A percentile compares a stretch with the other conserved stretches of the same genome.
Conservation (phyloP, 176 grass and related monocot genomes). For the Tillandsia fasciculata region DNA sequence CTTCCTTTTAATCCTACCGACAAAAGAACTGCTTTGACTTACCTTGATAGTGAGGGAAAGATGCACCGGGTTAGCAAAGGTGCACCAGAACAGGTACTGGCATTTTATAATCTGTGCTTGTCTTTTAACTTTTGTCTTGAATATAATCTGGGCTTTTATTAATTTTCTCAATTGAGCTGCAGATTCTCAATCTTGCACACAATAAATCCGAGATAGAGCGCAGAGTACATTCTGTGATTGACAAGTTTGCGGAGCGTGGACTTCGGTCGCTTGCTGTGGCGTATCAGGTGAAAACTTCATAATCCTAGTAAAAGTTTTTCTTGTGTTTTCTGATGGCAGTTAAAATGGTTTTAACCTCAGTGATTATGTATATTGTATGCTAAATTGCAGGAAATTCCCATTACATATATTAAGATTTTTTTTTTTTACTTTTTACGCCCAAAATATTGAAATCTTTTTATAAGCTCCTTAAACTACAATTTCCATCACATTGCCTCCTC, state of each 20-base stretch:
- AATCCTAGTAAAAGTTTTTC: neutral
- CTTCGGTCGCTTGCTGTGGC: constrained; percentile 76
- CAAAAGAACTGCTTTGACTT: constrained; percentile 87
- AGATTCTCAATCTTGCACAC: constrained; percentile 83
- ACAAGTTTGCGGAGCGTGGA: constrained; percentile 85
- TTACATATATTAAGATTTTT: no score
- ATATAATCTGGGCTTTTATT: neutral
- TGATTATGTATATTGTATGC: no score
- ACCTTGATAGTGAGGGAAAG: constrained; percentile 52
- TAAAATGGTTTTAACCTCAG: constrained; percentile 2
- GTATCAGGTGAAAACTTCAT: constrained; percentile 46
- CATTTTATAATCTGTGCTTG: constrained; percentile 7
- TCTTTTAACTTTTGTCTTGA: neutral
- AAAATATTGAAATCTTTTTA: no score
- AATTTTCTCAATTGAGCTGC: constrained; percentile 24
- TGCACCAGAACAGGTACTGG: constrained; percentile 79
- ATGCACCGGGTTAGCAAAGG: constrained; percentile 94
- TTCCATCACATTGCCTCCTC: no score
- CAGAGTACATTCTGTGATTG: constrained; percentile 65
- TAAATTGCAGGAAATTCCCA: no score
- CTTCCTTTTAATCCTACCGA: constrained; percentile 90
- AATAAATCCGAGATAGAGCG: constrained; percentile 76
- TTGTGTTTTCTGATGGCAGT: constrained; percentile 14
- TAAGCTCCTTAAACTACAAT: no score
- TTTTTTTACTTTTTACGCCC: neutral